Percentiles rank a stretch among this genome's conserved stretches.
Evolutionary conservation across 176 grass and related monocot genomes (phyloP).

Genomic region (Melocanna baccifera): DNA sequence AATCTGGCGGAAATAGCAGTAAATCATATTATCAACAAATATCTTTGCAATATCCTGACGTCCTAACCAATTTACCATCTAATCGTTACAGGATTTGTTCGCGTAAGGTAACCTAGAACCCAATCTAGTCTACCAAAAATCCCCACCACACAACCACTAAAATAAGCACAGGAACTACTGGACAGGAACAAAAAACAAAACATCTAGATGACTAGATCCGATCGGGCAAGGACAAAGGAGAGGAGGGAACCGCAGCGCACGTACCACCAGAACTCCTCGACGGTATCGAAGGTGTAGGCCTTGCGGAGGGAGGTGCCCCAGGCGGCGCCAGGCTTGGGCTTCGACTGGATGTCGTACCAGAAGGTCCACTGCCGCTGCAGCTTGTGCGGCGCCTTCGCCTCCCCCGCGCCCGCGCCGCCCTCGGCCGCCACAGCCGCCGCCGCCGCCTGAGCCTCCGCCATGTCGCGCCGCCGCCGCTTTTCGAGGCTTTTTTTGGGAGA

Average conservation of each 20-base stretch:
- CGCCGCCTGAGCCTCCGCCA: conserved; percentile 41
- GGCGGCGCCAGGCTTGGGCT: conserved; percentile 87
- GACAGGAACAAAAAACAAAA: too few relatives aligned
- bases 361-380: conserved; percentile 92
- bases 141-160: too few relatives aligned
- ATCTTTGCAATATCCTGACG: not conserved
- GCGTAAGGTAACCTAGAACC: not conserved
- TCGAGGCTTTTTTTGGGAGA: not conserved
- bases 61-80: not conserved
- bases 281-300: conserved; percentile 90
- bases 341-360: conserved; percentile 93
- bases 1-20: not conserved
- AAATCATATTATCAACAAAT: not conserved
- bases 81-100: not conserved
- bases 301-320: conserved; percentile 90
- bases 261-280: conserved; percentile 96
- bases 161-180: not conserved
- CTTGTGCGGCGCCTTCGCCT: conserved; percentile 50
- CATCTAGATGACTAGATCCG: conserved; percentile 18
- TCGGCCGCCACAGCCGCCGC: conserved; percentile 9
- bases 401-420: not conserved
- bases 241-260: not conserved
- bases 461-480: conserved; percentile 41
- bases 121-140: not conserved
- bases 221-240: not conserved